phyloP scores from a whole-genome alignment of 768 basidiomycete species.

The Trametes maxima region DNA sequence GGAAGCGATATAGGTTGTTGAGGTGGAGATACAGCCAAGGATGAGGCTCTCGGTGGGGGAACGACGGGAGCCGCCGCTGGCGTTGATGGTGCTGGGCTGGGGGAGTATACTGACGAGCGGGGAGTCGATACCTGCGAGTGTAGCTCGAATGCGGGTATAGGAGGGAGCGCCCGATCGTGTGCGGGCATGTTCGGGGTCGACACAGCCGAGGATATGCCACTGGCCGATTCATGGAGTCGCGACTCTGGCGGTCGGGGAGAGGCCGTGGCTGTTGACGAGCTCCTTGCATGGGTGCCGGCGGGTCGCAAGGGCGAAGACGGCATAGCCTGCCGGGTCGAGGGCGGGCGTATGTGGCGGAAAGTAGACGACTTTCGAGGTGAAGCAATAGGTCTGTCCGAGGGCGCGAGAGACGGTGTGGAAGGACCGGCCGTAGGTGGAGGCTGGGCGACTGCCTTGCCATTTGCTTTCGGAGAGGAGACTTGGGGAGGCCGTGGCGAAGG shows the following conservation, averaged over 20 bases:
- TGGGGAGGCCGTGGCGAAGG: conserved; percentile 11
- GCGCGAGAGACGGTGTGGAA: conserved; percentile 12
- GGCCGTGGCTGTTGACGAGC: conserved; percentile 22
- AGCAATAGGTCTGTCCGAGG: conserved; percentile 12
- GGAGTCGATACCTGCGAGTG: conserved; percentile 13
- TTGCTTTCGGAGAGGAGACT: conserved; percentile 11
- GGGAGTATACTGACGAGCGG: conserved; percentile 22
- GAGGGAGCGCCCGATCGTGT: conserved; percentile 28
- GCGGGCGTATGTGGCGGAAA: conserved; percentile 48
- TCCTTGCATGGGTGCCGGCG: conserved; percentile 24
- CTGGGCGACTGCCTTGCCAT: conserved; percentile 16
- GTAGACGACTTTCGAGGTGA: conserved; percentile 47
- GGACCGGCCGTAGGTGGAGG: conserved; percentile 23
- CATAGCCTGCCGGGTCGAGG: conserved; percentile 29
- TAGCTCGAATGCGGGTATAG: conserved; percentile 28
- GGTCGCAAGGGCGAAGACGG: conserved; percentile 42
- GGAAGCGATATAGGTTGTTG: conserved; percentile 1
- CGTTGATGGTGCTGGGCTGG: conserved; percentile 23
- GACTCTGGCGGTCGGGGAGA: conserved; percentile 18
- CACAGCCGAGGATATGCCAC: conserved; percentile 23
- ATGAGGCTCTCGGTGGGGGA: conserved; percentile 11
- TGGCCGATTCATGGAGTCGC: conserved; percentile 15
- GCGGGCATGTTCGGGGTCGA: conserved; percentile 24
- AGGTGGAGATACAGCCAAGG: conserved; percentile 9
- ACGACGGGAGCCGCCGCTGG: conserved; percentile 2